Conservation (phyloP, 495 filamentous ascomycete species). For the Penicillium daleae region DNA sequence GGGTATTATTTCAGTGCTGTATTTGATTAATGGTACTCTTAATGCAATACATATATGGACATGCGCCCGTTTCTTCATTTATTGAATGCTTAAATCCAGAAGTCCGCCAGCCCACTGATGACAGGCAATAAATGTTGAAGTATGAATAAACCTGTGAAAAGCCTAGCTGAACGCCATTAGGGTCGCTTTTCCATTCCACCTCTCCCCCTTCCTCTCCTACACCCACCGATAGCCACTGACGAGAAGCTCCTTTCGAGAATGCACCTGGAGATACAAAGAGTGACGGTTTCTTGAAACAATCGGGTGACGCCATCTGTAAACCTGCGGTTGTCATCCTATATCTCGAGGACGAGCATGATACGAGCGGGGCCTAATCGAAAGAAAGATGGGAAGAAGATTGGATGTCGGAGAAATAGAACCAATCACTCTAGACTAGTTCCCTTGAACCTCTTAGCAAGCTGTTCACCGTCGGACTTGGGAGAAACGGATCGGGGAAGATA, state of each 20-base stretch:
- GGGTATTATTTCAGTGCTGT: neutral
- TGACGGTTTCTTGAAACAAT: neutral
- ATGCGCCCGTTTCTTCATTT: neutral
- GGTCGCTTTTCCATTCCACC: neutral
- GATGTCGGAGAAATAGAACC: conserved; percentile 18
- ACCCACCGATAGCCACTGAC: neutral
- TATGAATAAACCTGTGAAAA: neutral
- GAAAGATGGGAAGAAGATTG: conserved; percentile 11
- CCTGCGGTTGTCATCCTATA: neutral
- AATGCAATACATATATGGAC: neutral
- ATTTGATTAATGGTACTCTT: neutral
- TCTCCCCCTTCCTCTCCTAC: neutral
- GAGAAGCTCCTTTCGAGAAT: neutral
- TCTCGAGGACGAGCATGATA: conserved; percentile 1
- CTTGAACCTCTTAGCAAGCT: conserved; percentile 98
- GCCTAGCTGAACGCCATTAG: neutral
- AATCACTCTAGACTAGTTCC: conserved; percentile 86
- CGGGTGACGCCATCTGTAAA: neutral
- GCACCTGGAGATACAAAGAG: neutral
- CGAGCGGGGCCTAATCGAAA: conserved; percentile 6
- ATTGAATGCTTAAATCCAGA: neutral
- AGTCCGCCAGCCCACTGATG: neutral
- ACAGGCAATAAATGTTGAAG: neutral
- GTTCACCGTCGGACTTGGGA: conserved; percentile 61
- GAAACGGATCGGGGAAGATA: conserved; percentile 42